These are phyloP conservation scores for Nyssa sinensis DNA, from an alignment of 148 eudicot genomes.

Conservation along the genomic window DNA sequence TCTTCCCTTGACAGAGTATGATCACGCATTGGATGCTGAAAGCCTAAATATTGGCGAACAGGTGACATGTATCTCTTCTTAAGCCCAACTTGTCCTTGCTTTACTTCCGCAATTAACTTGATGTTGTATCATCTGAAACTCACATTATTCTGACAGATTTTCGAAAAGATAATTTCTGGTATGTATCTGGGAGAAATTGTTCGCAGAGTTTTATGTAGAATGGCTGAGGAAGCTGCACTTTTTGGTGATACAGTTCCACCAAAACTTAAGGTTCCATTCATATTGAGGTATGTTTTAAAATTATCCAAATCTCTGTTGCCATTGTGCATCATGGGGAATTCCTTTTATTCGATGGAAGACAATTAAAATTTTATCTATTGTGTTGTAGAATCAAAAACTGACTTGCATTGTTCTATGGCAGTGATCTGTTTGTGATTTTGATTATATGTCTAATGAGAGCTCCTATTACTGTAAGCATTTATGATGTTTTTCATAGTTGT, in stretches of 20 bases:
- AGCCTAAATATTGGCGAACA: constrained; percentile 79
- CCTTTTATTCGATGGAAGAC: no score
- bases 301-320: background rate
- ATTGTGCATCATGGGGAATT: no score
- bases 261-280: constrained; percentile 36
- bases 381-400: no score
- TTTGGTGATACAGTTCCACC: constrained; percentile 49
- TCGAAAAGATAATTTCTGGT: constrained; percentile 62
- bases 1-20: constrained; percentile 75
- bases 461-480: no score
- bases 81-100: background rate
- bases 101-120: background rate
- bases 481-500: no score
- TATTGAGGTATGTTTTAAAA: constrained; percentile 43
- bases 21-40: constrained; percentile 54
- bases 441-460: no score
- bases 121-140: background rate
- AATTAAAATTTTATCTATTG: no score
- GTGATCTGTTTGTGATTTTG: no score
- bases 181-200: constrained; percentile 62
- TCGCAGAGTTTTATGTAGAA: constrained; percentile 42
- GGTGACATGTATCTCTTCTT: constrained; percentile 29
- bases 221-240: constrained; percentile 55
- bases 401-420: no score
- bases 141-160: constrained; percentile 34